Base-by-base conservation (phyloP, 306 rosid genomes). In the Sphenostylis stenocarpa region DNA sequence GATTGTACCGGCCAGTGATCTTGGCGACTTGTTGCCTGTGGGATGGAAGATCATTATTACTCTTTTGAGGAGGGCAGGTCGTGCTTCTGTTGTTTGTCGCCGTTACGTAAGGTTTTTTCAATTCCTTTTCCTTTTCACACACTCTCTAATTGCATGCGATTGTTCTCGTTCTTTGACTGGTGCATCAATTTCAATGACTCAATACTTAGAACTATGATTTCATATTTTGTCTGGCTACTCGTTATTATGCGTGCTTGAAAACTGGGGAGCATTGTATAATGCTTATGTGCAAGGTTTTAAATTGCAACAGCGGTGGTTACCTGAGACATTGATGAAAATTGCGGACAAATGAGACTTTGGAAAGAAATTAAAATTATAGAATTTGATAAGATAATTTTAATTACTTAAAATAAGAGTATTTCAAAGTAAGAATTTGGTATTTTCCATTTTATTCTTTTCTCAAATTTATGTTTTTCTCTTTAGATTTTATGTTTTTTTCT, bases 31-130 rank as follows among this genome's bases (percentile, higher is more conserved):
- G 55, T 69, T 91, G 73, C 97, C 97, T 2, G 23, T 53, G 16
- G 87, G 87, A 8, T 89, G 97, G 93, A 89, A 86, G 82, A 80
- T 93, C n/a, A 36, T 89, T 75, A 86, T 91, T 26, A 48, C 77
- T 77, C 70, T 90, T 65, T 73, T 82, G 86, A 90, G 72, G 77
- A 81, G 78, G 74, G 92, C 84, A 29, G 83, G 84, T 26, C 88
- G 33, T 1, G 77, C 77, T 19, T 82, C 81, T 21, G 53, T 86
- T 28, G 21, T 79, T 75, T 89, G 97, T 78, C 87, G 91, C 78
- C 85, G 87, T 81, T 88, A 88, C 75, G 49, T 86, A 85, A 91
- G 97, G 97, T 91, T 79, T 57, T 48, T 29, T 34, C 74, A n/a
- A 5, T 73, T 53, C 72, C 47, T 80, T 60, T 41, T 67, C 78